Evolutionary conservation across 2,329 filamentous ascomycete species (phyloP).

Genomic region (Chrysoporthe puriensis): DNA sequence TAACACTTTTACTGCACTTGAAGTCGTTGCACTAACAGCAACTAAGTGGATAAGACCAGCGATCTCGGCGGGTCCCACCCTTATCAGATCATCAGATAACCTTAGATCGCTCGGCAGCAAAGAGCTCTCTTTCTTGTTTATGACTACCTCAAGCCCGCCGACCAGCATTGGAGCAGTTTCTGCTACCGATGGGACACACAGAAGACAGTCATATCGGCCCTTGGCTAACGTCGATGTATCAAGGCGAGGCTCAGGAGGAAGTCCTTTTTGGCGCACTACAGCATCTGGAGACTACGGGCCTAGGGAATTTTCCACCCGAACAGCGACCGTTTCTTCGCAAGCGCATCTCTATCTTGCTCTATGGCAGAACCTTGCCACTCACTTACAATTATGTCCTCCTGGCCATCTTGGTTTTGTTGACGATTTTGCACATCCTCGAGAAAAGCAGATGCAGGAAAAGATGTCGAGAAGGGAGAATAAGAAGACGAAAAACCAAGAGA

Average conservation of each 20-base stretch:
- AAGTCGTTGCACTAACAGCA: neutral
- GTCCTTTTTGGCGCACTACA: neutral
- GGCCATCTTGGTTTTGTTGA: slow-evolving; percentile 35
- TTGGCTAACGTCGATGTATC: neutral
- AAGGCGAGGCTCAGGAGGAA: neutral
- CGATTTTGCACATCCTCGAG: slow-evolving; percentile 36
- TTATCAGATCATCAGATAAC: slow-evolving; percentile 29
- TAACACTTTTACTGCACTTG: neutral
- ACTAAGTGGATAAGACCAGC: neutral
- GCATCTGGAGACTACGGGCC: slow-evolving; percentile 8
- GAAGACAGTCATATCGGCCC: neutral
- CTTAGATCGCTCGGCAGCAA: neutral
- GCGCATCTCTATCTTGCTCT: slow-evolving; percentile 38
- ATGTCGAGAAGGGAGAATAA: slow-evolving; percentile 27
- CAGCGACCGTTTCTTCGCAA: slow-evolving; percentile 40
- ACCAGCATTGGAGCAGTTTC: neutral
- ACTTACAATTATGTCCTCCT: slow-evolving; percentile 42
- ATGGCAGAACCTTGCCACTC: slow-evolving; percentile 39
- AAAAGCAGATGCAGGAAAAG: slow-evolving; percentile 31
- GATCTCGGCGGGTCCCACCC: slow-evolving; percentile 3
- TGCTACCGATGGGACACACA: neutral
- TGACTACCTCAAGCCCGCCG: neutral
- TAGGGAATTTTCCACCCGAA: slow-evolving; percentile 34
- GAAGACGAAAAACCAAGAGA: neutral
- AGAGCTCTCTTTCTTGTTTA: neutral